Percentiles rank a stretch among this genome's conserved stretches.
Conservation (phyloP, 108 stramenopile species). For the Cyclotella atomus region DNA sequence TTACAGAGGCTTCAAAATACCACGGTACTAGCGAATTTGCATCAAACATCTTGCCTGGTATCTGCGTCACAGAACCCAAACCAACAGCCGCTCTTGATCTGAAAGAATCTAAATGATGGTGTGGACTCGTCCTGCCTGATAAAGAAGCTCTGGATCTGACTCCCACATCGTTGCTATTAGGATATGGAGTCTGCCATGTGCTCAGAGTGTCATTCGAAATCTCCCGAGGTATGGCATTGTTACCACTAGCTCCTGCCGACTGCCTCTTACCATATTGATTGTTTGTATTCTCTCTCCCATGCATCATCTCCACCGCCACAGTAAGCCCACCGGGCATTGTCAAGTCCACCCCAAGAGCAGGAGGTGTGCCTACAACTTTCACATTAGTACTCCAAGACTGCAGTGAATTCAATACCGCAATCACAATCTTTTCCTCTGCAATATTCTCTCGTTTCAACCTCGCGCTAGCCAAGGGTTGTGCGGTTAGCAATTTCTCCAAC, state of each 20-base stretch:
- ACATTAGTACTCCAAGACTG: constrained; percentile 71
- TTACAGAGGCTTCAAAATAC: constrained; percentile 70
- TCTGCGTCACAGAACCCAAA: constrained; percentile 8
- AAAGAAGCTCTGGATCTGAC: neutral
- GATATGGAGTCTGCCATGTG: constrained; percentile 68
- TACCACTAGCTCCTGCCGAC: constrained; percentile 6
- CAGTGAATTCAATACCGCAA: constrained; percentile 66
- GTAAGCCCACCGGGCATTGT: constrained; percentile 84
- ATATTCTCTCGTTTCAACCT: constrained; percentile 75
- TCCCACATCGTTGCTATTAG: neutral
- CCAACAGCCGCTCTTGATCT: constrained; percentile 10
- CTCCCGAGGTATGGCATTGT: constrained; percentile 24
- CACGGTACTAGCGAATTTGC: constrained; percentile 83
- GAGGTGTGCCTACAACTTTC: constrained; percentile 52
- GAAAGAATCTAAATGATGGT: constrained; percentile 23
- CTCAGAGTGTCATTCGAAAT: constrained; percentile 55
- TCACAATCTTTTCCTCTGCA: constrained; percentile 68
- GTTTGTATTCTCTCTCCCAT: constrained; percentile 72
- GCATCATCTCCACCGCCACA: constrained; percentile 79
- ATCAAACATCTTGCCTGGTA: constrained; percentile 58
- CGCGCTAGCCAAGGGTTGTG: constrained; percentile 85
- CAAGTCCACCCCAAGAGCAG: constrained; percentile 80
- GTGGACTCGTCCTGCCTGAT: constrained; percentile 15
- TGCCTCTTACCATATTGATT: constrained; percentile 47
- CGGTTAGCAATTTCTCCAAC: constrained; percentile 69